A percentile compares a stretch with the other conserved stretches of the same genome.
phyloP scores from a whole-genome alignment of 2,329 filamentous ascomycete genomes.

The Phaeophleospora eucalypticola region DNA sequence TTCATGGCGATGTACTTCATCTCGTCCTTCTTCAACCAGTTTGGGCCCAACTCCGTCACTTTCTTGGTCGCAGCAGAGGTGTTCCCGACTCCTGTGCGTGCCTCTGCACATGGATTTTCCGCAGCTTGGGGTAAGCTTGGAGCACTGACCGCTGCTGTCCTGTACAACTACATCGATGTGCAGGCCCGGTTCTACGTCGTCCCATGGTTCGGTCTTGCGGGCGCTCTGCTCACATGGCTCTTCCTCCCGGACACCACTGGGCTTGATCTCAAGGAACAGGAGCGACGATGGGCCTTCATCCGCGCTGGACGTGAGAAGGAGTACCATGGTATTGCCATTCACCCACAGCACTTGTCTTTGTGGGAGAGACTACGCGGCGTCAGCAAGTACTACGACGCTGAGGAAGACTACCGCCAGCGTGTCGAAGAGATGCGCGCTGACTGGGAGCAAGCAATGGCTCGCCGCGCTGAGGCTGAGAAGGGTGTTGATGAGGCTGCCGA shows the following conservation, averaged over 20 bases:
- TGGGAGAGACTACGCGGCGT: constrained; percentile 81
- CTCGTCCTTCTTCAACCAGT: constrained; percentile 98
- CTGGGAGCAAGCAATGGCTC: constrained; percentile 54
- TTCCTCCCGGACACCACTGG: constrained; percentile 97
- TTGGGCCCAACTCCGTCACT: constrained; percentile 91
- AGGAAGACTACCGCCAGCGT: constrained; percentile 72
- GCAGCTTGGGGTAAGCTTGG: constrained; percentile 86
- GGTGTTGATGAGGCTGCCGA: constrained; percentile 37
- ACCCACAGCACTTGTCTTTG: constrained; percentile 79
- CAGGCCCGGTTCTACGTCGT: constrained; percentile 86
- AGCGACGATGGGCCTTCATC: constrained; percentile 87
- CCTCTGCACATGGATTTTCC: constrained; percentile 91
- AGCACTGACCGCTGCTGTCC: constrained; percentile 76
- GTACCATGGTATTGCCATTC: constrained; percentile 90
- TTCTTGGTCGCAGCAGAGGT: constrained; percentile 95
- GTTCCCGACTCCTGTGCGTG: constrained; percentile 90
- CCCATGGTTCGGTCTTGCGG: constrained; percentile 88
- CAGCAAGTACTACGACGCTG: constrained; percentile 77
- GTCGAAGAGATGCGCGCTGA: constrained; percentile 71
- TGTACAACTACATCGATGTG: constrained; percentile 91
- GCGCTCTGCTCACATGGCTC: constrained; percentile 74
- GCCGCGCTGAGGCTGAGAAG: constrained; percentile 45
- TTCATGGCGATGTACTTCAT: constrained; percentile 99
- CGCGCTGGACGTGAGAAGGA: constrained; percentile 70
- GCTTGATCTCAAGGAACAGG: constrained; percentile 94